Evolutionary conservation across 116 monocot species (phyloP).

Genomic region (Posidonia oceanica): DNA sequence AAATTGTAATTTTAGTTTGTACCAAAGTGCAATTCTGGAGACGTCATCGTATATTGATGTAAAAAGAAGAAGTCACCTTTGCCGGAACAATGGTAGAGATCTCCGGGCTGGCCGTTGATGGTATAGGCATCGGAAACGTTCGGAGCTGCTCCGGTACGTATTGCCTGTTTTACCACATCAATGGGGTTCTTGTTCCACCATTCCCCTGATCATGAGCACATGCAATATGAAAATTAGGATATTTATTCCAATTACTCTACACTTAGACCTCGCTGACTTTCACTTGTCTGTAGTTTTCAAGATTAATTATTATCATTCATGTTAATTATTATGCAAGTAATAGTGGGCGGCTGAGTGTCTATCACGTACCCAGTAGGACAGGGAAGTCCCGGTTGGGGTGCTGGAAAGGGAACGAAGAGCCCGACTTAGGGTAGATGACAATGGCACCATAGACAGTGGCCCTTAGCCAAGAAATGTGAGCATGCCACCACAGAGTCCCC

Average conservation of each 20-base stretch:
- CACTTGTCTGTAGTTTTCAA: too few species aligned
- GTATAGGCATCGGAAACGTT: constrained; percentile 47
- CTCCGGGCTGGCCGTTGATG: constrained; percentile 35
- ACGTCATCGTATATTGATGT: not conserved
- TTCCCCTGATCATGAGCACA: constrained; percentile 22
- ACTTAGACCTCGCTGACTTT: too few species aligned
- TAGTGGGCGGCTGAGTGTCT: not conserved
- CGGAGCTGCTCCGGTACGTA: constrained; percentile 27
- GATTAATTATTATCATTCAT: too few species aligned
- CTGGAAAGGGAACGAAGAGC: constrained; percentile 28
- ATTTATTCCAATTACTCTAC: too few species aligned
- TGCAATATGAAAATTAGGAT: too few species aligned
- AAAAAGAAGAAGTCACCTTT: constrained; percentile 7
- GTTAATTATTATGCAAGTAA: too few species aligned
- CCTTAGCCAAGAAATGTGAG: constrained; percentile 24
- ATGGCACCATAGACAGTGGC: constrained; percentile 27
- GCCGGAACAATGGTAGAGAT: constrained; percentile 40
- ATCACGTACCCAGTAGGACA: constrained; percentile 29
- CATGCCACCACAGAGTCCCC: constrained; percentile 24
- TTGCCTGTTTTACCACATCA: constrained; percentile 13
- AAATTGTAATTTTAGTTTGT: too few species aligned
- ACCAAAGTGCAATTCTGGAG: not conserved
- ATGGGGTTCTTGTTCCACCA: constrained; percentile 55
- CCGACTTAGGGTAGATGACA: constrained; percentile 22
- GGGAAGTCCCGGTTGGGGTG: constrained; percentile 37